Evolutionary conservation across 164 flowering plant species (phyloP).

Genomic region (Piper betle): DNA sequence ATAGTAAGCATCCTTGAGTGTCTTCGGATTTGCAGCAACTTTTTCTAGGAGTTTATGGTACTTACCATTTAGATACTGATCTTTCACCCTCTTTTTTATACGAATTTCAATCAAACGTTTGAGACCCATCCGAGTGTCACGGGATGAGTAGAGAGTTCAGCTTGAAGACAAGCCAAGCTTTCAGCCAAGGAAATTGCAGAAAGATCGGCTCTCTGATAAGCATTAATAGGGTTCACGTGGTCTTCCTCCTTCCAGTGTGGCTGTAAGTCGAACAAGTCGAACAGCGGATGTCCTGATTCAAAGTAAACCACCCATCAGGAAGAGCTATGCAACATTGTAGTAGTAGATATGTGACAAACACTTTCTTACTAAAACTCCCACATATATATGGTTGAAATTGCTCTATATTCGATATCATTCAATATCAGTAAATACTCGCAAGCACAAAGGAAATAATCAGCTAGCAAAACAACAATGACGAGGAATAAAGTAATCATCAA

Average conservation of each 20-base stretch:
- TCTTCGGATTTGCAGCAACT: slow-evolving; percentile 60
- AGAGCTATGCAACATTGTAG: neutral
- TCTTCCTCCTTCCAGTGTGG: neutral
- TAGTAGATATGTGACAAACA: too few species aligned
- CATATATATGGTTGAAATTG: neutral
- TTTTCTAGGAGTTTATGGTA: slow-evolving; percentile 48
- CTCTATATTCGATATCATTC: neutral
- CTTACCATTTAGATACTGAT: slow-evolving; percentile 52
- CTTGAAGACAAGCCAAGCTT: slow-evolving; percentile 56
- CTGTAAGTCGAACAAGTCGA: neutral
- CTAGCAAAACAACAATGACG: neutral
- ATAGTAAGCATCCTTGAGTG: slow-evolving; percentile 67
- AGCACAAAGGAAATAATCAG: neutral
- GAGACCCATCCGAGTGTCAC: slow-evolving; percentile 36
- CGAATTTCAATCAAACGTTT: slow-evolving; percentile 52
- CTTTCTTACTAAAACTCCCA: neutral
- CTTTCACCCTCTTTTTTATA: slow-evolving; percentile 83
- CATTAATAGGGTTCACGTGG: neutral
- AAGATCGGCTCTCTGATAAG: slow-evolving; percentile 3
- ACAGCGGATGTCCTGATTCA: neutral
- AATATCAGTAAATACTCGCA: neutral
- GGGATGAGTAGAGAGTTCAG: slow-evolving; percentile 30
- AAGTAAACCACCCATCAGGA: neutral
- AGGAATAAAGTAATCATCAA: neutral
- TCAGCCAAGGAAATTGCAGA: slow-evolving; percentile 29